Evolutionary conservation across 1,139 yeast genomes (phyloP).

Genomic region (Geotrichum bryndzae): DNA sequence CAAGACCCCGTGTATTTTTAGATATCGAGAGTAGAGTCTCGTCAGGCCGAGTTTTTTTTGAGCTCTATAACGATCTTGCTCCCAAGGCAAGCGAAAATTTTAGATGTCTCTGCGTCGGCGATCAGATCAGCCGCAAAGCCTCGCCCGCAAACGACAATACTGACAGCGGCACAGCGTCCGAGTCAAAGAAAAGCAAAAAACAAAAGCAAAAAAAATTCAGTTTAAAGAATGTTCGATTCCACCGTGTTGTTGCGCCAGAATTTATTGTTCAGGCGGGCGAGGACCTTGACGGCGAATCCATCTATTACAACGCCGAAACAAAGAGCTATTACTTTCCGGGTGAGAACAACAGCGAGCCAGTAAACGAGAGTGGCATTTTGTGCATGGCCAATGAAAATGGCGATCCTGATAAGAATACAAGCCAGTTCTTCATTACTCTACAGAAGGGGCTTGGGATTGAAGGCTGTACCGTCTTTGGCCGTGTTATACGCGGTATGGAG

Average conservation of each 20-base stretch:
- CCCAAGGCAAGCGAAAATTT: conserved; percentile 51
- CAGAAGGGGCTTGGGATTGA: conserved; percentile 2
- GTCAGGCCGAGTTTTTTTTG: conserved; percentile 61
- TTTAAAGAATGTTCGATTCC: conserved; percentile 48
- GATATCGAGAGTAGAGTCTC: conserved; percentile 50
- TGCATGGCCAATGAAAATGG: conserved; percentile 56
- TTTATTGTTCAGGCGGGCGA: conserved; percentile 83
- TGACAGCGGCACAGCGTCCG: neutral
- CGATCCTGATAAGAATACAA: conserved; percentile 52
- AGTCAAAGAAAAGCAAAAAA: neutral
- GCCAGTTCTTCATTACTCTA: conserved; percentile 52
- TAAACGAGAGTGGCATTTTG: conserved; percentile 29
- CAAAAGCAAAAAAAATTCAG: conserved; percentile 22
- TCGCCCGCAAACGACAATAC: neutral
- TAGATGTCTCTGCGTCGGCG: conserved; percentile 27
- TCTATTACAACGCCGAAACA: conserved; percentile 17
- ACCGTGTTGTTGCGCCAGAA: conserved; percentile 60
- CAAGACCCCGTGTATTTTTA: conserved; percentile 41
- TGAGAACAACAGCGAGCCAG: conserved; percentile 47
- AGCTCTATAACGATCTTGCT: conserved; percentile 47
- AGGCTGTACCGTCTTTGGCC: conserved; percentile 63
- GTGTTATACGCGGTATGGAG: conserved; percentile 57
- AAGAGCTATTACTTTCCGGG: conserved; percentile 45
- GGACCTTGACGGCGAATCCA: conserved; percentile 30
- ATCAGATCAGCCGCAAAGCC: conserved; percentile 4